Evolutionary conservation across 2,329 filamentous ascomycete genomes (phyloP).

Genomic region (Fusarium illudens): DNA sequence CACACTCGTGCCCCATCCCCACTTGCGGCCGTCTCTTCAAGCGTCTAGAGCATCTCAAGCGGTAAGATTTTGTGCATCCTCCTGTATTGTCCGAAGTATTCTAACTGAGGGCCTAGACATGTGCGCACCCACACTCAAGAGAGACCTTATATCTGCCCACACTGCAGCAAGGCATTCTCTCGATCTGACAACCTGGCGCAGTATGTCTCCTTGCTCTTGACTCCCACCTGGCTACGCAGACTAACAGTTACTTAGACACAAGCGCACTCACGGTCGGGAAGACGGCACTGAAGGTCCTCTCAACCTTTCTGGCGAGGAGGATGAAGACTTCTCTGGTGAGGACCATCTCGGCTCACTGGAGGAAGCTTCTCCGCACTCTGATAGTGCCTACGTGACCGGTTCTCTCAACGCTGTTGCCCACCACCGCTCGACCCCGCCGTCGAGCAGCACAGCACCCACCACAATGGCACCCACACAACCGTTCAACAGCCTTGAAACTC

Average conservation of each 20-base stretch:
- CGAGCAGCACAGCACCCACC: slow-evolving; percentile 28
- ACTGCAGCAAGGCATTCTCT: slow-evolving; percentile 99
- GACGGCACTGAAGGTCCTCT: slow-evolving; percentile 67
- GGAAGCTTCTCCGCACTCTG: slow-evolving; percentile 78
- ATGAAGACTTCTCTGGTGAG: slow-evolving; percentile 84
- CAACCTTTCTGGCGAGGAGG: slow-evolving; percentile 80
- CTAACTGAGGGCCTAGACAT: slow-evolving; percentile 69
- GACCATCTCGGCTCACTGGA: slow-evolving; percentile 84
- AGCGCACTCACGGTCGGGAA: slow-evolving; percentile 74
- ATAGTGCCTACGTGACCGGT: slow-evolving; percentile 67
- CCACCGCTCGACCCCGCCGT: slow-evolving; percentile 42
- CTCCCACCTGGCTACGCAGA: slow-evolving; percentile 39
- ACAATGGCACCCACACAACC: slow-evolving; percentile 46
- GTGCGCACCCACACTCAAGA: slow-evolving; percentile 99
- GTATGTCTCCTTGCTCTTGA: slow-evolving; percentile 65
- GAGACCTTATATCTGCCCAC: slow-evolving; percentile 95
- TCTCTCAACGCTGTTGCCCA: slow-evolving; percentile 59
- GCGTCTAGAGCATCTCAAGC: slow-evolving; percentile 98
- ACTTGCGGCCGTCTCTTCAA: slow-evolving; percentile 98
- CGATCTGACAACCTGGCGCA: slow-evolving; percentile 98
- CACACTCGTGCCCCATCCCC: slow-evolving; percentile 98
- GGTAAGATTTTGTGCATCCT: slow-evolving; percentile 73
- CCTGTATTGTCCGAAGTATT: slow-evolving; percentile 43
- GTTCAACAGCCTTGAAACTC: slow-evolving; percentile 67
- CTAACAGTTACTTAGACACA: slow-evolving; percentile 72